Evolutionary conservation across 148 eudicot species (phyloP).

Genomic region (Euryodendron excelsum): DNA sequence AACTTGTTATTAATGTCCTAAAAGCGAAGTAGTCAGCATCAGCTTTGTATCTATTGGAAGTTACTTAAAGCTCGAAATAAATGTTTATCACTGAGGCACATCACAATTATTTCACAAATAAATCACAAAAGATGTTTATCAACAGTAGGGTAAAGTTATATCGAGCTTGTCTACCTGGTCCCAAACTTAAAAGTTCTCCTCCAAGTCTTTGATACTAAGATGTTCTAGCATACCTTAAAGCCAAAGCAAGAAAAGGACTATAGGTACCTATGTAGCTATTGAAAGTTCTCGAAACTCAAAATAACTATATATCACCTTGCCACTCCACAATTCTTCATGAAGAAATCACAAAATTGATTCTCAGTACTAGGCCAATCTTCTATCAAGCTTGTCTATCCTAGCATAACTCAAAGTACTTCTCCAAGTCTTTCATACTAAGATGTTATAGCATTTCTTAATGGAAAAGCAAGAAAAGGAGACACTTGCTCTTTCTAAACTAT

Average conservation of each 20-base stretch:
- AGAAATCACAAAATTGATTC: not conserved
- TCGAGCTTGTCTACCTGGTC: not conserved
- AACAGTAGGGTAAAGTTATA: not conserved
- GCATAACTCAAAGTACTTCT: not conserved
- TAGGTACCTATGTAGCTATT: too few species aligned
- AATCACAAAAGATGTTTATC: not conserved
- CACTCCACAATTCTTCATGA: not conserved
- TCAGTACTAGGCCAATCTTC: not conserved
- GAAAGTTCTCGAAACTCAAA: too few species aligned
- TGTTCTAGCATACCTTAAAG: too few species aligned
- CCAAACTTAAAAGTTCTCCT: not conserved
- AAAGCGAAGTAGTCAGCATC: not conserved
- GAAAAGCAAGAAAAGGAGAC: not conserved
- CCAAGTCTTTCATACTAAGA: too few species aligned
- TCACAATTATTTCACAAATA: not conserved
- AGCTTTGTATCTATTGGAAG: not conserved
- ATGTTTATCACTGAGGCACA: not conserved
- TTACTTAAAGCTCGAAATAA: not conserved
- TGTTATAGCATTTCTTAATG: too few species aligned
- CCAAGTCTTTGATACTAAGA: too few species aligned
- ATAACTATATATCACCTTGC: not conserved
- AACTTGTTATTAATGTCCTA: too few species aligned
- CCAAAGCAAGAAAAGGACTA: not conserved
- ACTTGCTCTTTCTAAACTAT: not conserved
- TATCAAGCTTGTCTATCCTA: too few species aligned